These are phyloP conservation scores for Gynandropsis gynandra DNA, from an alignment of 345 rosid genomes.

Conservation along the genomic window DNA sequence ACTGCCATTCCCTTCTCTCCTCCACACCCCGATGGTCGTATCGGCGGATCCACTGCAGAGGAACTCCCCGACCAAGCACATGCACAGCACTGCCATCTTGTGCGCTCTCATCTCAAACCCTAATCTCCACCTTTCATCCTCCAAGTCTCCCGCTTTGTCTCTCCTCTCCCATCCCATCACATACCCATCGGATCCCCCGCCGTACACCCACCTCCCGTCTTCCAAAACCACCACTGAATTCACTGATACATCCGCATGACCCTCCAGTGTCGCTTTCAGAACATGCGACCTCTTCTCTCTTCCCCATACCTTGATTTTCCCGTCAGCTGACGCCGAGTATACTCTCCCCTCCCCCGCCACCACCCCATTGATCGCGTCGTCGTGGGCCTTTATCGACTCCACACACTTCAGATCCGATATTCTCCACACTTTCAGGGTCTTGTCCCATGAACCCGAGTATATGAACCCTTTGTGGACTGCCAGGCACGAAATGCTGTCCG, in stretches of 20 bases:
- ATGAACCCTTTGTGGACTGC: constrained; percentile 51
- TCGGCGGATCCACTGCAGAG: constrained; percentile 86
- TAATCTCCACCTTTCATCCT: constrained; percentile 46
- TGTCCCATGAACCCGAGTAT: constrained; percentile 94
- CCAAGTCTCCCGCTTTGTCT: constrained; percentile 29
- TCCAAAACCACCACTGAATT: constrained; percentile 64
- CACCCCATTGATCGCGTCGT: constrained; percentile 73
- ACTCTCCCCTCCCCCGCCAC: constrained; percentile 56
- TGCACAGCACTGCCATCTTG: constrained; percentile 62
- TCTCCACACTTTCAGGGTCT: constrained; percentile 91
- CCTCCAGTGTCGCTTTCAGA: constrained; percentile 63
- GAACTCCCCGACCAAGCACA: constrained; percentile 55
- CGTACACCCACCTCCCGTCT: constrained; percentile 63
- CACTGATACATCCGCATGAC: constrained; percentile 66
- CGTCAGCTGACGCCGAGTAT: constrained; percentile 89
- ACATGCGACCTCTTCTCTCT: constrained; percentile 52
- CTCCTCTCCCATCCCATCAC: constrained; percentile 73
- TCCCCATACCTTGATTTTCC: constrained; percentile 81
- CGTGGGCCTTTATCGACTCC: constrained; percentile 84
- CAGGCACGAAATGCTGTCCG: constrained; percentile 86
- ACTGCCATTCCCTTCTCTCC: constrained; percentile 40
- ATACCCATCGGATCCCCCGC: constrained; percentile 87
- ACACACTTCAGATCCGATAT: constrained; percentile 70
- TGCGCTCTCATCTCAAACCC: constrained; percentile 66
- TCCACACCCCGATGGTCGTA: constrained; percentile 83